These are phyloP conservation scores for Cruciata laevipes DNA, from an alignment of 257 asterid species.

Conservation along the genomic window DNA sequence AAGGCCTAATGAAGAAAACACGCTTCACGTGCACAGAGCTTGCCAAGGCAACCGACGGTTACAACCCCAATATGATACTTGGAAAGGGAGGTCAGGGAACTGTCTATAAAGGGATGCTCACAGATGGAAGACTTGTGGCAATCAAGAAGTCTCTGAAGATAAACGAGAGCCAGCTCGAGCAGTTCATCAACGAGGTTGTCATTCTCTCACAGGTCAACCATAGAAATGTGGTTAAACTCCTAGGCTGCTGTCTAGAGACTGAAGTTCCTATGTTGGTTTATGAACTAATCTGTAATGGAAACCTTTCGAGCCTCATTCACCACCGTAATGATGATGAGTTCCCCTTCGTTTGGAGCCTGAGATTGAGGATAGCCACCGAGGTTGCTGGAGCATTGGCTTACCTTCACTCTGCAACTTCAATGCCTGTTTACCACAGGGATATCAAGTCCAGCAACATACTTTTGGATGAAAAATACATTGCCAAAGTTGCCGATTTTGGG, in stretches of 20 bases:
- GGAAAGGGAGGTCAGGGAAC: slow-evolving; percentile 13
- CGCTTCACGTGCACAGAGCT: slow-evolving; percentile 20
- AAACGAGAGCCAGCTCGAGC: slow-evolving; percentile 5
- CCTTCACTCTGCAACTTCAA: slow-evolving; percentile 8
- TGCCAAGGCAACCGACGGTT: slow-evolving; percentile 1
- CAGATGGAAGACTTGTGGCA: slow-evolving; percentile 16
- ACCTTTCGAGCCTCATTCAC: slow-evolving; percentile 9
- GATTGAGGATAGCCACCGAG: slow-evolving; percentile 9
- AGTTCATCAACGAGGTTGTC: slow-evolving; percentile 14
- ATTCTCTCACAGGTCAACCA: slow-evolving; percentile 15
- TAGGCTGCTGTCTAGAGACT: slow-evolving; percentile 15
- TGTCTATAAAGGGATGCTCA: slow-evolving; percentile 13
- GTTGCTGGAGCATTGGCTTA: slow-evolving; percentile 10
- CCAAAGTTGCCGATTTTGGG: slow-evolving; percentile 15
- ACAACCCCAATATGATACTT: slow-evolving; percentile 5
- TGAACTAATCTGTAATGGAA: slow-evolving; percentile 11
- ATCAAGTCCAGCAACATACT: slow-evolving; percentile 13
- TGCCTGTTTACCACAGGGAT: slow-evolving; percentile 10
- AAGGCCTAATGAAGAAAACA: slow-evolving; percentile 13
- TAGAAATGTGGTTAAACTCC: slow-evolving; percentile 11
- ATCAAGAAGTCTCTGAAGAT: slow-evolving; percentile 1
- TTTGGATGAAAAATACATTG: slow-evolving; percentile 2
- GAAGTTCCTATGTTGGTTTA: slow-evolving; percentile 12
- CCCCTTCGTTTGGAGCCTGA: slow-evolving; percentile 3
- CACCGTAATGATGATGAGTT: not conserved